These are phyloP conservation scores for Fusarium xylarioides DNA, from an alignment of 2,329 filamentous ascomycete species.

Conservation along the genomic window DNA sequence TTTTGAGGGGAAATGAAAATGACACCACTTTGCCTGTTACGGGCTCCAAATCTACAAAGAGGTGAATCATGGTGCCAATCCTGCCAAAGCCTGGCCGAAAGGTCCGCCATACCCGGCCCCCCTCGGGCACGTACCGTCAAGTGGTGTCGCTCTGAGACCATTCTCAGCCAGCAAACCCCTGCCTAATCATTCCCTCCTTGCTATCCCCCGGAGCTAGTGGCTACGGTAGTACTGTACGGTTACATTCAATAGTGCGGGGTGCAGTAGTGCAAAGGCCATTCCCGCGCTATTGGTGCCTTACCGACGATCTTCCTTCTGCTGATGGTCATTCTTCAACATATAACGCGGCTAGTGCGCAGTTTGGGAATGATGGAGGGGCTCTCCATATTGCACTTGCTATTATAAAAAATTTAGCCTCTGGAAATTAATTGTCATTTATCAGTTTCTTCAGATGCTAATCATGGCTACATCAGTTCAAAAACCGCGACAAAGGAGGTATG, in stretches of 20 bases:
- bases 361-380: not conserved
- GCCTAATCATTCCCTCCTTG: not conserved
- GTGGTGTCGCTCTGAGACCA: too few relatives aligned
- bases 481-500: not conserved
- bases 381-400: accelerated
- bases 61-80: not conserved
- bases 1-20: not conserved
- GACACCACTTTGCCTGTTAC: not conserved
- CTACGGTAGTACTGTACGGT: not conserved
- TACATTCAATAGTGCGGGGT: not conserved
- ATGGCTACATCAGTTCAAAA: not conserved
- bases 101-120: not conserved
- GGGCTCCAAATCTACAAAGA: not conserved
- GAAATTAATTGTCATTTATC: not conserved
- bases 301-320: not conserved
- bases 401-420: not conserved
- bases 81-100: not conserved
- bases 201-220: not conserved
- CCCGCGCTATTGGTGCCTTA: not conserved
- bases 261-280: not conserved
- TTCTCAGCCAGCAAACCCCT: not conserved
- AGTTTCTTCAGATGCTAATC: too few relatives aligned
- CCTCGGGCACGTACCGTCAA: not conserved
- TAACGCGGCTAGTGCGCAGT: not conserved
- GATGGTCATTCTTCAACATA: not conserved